Conservation (phyloP, 164 flowering plant genomes). For the Akebia trifoliata region DNA sequence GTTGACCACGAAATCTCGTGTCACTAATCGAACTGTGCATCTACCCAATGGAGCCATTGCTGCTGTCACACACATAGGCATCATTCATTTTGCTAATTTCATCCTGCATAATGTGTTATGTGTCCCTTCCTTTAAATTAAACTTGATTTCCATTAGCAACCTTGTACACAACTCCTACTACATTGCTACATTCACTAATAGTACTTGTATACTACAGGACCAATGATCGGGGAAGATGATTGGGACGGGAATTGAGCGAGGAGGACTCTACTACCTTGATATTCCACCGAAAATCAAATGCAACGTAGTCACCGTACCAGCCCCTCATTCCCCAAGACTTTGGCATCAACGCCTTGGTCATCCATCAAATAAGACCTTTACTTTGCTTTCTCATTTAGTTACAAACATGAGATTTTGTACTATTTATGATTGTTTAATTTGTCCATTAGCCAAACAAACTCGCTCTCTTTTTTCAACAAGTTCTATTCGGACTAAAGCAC, state of each 20-base stretch:
- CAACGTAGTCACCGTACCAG: not conserved
- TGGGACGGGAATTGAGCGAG: conserved; percentile 18
- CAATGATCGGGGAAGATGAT: conserved; percentile 17
- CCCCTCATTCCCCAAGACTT: conserved; percentile 5
- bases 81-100: conserved; percentile 6
- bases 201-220: conserved; percentile 16
- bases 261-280: conserved; percentile 18
- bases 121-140: conserved; percentile 16
- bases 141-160: conserved; percentile 17
- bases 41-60: no score
- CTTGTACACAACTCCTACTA: not conserved
- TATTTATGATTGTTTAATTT: conserved; percentile 13
- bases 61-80: no score
- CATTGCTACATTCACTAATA: conserved; percentile 6
- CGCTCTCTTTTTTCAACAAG: not conserved
- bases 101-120: conserved; percentile 19
- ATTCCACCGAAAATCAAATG: not conserved
- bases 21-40: no score
- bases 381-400: not conserved
- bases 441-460: conserved; percentile 23
- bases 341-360: conserved; percentile 24
- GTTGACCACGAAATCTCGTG: no score
- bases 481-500: conserved; percentile 1
- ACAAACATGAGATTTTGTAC: not conserved
- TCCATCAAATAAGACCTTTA: conserved; percentile 7